These are phyloP conservation scores for Eragrostis tef DNA, from an alignment of 202 grass and related monocot species.

Conservation along the genomic window DNA sequence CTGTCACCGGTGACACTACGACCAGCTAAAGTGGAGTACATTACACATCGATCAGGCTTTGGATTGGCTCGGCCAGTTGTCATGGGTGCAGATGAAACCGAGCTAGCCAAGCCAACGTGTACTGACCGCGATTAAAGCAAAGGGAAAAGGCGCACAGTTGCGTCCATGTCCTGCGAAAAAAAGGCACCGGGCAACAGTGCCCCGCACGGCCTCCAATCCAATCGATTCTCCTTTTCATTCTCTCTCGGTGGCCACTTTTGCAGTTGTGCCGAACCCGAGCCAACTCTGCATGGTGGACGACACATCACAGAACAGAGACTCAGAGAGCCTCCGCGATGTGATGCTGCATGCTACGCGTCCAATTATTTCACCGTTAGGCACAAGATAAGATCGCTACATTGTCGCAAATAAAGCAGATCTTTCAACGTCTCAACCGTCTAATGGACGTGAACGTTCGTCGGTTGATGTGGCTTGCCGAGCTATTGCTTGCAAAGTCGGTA, in stretches of 20 bases:
- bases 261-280: background rate
- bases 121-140: slow-evolving; percentile 23
- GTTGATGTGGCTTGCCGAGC: no score
- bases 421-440: background rate
- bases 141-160: slow-evolving; percentile 2
- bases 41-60: no score
- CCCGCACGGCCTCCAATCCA: slow-evolving; percentile 13
- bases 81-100: no score
- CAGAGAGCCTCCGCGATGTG: background rate
- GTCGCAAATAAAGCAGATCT: no score
- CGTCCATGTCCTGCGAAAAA: no score
- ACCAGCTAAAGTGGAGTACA: background rate
- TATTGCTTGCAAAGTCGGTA: background rate
- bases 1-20: background rate
- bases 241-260: no score
- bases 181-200: background rate
- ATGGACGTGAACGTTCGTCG: background rate
- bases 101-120: background rate
- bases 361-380: background rate
- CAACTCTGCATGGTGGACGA: background rate
- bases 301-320: no score
- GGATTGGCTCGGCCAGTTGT: background rate
- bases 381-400: no score
- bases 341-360: background rate
- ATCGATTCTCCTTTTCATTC: no score